Conservation (phyloP, 805 yeast genomes). For the Nakazawaea wickerhamii region DNA sequence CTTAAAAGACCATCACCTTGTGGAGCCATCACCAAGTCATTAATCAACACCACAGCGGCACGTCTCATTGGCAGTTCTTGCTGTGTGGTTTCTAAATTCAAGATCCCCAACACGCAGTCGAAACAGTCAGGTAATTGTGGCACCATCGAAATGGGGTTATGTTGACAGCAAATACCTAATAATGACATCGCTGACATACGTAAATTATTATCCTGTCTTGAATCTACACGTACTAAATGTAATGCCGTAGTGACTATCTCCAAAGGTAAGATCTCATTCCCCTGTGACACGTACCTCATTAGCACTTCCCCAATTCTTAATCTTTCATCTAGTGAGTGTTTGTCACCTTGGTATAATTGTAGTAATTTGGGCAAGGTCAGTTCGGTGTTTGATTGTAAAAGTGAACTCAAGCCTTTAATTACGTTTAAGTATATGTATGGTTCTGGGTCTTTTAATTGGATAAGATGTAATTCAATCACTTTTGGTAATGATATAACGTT, state of each 20-base stretch:
- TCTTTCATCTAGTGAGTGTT: constrained; percentile 52
- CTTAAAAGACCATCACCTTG: constrained; percentile 32
- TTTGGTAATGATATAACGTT: constrained; percentile 44
- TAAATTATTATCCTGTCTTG: constrained; percentile 45
- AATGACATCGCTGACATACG: constrained; percentile 87
- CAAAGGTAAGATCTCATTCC: constrained; percentile 46
- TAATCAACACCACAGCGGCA: constrained; percentile 64
- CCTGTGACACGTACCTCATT: constrained; percentile 46
- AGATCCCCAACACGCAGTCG: constrained; percentile 74
- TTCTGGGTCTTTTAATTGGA: constrained; percentile 68
- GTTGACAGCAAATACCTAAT: constrained; percentile 64
- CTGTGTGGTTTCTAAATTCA: constrained; percentile 46
- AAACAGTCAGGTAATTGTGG: constrained; percentile 48
- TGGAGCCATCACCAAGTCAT: constrained; percentile 47
- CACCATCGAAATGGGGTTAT: constrained; percentile 49
- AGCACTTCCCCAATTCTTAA: constrained; percentile 81
- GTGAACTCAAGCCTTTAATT: constrained; percentile 66
- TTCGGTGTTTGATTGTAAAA: constrained; percentile 41
- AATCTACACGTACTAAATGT: constrained; percentile 17
- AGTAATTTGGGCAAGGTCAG: constrained; percentile 33
- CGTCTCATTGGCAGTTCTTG: constrained; percentile 61
- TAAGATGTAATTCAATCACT: constrained; percentile 56
- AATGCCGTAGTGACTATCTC: constrained; percentile 39
- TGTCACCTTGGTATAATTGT: constrained; percentile 27
- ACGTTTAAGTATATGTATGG: constrained; percentile 85